Conservation (phyloP, 208 protist species). For the Wallacemonas sp. region DNA sequence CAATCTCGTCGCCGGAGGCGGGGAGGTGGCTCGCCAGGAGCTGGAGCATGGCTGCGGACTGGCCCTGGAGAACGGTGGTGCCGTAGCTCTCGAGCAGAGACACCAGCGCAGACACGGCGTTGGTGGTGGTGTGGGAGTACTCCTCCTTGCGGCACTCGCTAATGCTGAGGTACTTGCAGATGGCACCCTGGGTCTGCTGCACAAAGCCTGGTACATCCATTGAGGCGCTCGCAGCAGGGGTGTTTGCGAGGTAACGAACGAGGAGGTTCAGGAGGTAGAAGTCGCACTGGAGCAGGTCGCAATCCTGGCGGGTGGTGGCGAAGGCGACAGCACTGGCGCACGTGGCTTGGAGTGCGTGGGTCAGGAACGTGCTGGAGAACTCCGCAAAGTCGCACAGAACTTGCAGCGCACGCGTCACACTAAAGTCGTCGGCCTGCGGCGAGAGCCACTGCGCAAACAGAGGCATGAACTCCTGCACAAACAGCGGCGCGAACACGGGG, state of each 20-base stretch:
- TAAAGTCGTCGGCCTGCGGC: conserved; percentile 63
- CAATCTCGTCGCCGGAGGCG: conserved; percentile 66
- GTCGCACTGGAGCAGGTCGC: conserved; percentile 59
- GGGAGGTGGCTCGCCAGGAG: conserved; percentile 56
- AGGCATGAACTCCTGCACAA: conserved; percentile 61
- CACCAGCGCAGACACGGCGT: conserved; percentile 65
- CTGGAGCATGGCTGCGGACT: conserved; percentile 35
- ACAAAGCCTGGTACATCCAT: conserved; percentile 51
- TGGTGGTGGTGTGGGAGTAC: conserved; percentile 63
- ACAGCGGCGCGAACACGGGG: conserved; percentile 70
- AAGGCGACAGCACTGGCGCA: conserved; percentile 50
- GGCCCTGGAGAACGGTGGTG: conserved; percentile 21
- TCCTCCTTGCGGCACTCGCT: conserved; percentile 32
- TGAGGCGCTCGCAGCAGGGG: conserved; percentile 11
- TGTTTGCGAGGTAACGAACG: conserved; percentile 56
- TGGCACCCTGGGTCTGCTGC: conserved; percentile 34
- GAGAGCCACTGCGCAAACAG: conserved; percentile 60
- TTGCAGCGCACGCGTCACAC: conserved; percentile 52
- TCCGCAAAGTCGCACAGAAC: conserved; percentile 83
- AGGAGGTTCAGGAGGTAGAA: conserved; percentile 81
- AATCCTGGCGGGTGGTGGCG: conserved; percentile 43
- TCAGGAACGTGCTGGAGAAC: conserved; percentile 51
- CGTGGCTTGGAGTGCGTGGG: conserved; percentile 48
- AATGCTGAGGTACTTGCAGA: conserved; percentile 44
- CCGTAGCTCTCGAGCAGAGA: conserved; percentile 63